Evolutionary conservation across 768 basidiomycete species (phyloP).

Genomic region (Russula earlei): DNA sequence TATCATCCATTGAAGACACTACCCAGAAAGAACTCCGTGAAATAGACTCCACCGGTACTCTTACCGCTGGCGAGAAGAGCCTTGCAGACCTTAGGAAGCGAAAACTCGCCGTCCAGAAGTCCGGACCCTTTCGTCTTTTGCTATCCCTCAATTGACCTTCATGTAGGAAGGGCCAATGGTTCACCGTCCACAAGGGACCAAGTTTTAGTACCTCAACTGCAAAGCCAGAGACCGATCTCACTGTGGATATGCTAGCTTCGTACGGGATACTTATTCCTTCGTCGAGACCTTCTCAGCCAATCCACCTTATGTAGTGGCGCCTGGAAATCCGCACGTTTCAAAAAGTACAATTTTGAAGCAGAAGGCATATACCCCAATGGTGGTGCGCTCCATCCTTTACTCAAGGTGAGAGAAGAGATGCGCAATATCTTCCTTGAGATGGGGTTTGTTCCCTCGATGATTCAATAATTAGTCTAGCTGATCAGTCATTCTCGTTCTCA

Average conservation of each 20-base stretch:
- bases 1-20: conserved; percentile 53
- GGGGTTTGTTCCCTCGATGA: conserved; percentile 55
- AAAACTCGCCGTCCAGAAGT: conserved; percentile 83
- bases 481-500: conserved; percentile 26
- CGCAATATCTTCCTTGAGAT: conserved; percentile 97
- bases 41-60: conserved; percentile 61
- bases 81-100: conserved; percentile 86
- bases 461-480: background rate
- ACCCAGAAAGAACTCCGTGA: conserved; percentile 70
- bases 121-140: background rate
- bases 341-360: conserved; percentile 98
- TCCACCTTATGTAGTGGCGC: conserved; percentile 50
- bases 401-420: conserved; percentile 97
- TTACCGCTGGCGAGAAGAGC: conserved; percentile 67
- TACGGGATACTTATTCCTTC: conserved; percentile 33
- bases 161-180: conserved; percentile 89
- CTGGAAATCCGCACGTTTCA: conserved; percentile 91
- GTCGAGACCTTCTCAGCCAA: background rate
- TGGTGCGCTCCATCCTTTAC: conserved; percentile 89
- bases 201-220: conserved; percentile 84
- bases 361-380: conserved; percentile 84
- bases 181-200: conserved; percentile 75
- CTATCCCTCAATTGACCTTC: background rate
- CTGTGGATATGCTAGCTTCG: conserved; percentile 91
- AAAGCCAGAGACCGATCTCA: conserved; percentile 94